A percentile compares a stretch with the other conserved stretches of the same genome.
phyloP scores from a whole-genome alignment of 306 rosid species.

The Luffa aegyptiaca region DNA sequence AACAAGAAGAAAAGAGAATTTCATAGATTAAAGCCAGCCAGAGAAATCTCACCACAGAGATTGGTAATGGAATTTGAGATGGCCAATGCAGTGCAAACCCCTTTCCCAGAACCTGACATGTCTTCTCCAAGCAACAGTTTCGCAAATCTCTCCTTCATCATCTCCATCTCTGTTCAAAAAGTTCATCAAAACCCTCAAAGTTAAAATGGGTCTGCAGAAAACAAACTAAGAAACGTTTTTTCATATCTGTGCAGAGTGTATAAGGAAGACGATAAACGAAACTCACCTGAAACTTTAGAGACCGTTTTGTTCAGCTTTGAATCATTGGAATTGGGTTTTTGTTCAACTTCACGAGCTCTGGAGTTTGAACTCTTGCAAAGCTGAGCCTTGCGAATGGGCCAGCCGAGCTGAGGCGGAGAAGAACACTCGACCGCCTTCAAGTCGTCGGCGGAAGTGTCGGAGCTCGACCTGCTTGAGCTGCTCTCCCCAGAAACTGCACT shows the following conservation, averaged over 20 bases:
- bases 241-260: not conserved
- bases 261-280: not conserved
- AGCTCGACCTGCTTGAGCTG: slow-evolving; percentile 47
- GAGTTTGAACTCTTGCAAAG: slow-evolving; percentile 33
- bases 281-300: slow-evolving; percentile 59
- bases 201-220: not conserved
- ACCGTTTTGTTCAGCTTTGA: slow-evolving; percentile 23
- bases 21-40: not conserved
- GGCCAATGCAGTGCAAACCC: slow-evolving; percentile 41
- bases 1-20: not conserved
- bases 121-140: slow-evolving; percentile 54
- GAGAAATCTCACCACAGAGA: slow-evolving; percentile 34
- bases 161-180: slow-evolving; percentile 32
- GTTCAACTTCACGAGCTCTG: slow-evolving; percentile 24
- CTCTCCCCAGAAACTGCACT: slow-evolving; percentile 43
- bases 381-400: slow-evolving; percentile 89
- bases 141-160: slow-evolving; percentile 54
- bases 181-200: not conserved
- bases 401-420: slow-evolving; percentile 65
- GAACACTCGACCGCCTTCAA: slow-evolving; percentile 40
- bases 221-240: not conserved
- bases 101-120: slow-evolving; percentile 59
- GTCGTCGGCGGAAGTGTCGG: slow-evolving; percentile 39
- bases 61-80: slow-evolving; percentile 53
- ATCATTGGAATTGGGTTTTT: slow-evolving; percentile 23